Evolutionary conservation across 768 basidiomycete genomes (phyloP).

Genomic region (Lactifluus rugatus): DNA sequence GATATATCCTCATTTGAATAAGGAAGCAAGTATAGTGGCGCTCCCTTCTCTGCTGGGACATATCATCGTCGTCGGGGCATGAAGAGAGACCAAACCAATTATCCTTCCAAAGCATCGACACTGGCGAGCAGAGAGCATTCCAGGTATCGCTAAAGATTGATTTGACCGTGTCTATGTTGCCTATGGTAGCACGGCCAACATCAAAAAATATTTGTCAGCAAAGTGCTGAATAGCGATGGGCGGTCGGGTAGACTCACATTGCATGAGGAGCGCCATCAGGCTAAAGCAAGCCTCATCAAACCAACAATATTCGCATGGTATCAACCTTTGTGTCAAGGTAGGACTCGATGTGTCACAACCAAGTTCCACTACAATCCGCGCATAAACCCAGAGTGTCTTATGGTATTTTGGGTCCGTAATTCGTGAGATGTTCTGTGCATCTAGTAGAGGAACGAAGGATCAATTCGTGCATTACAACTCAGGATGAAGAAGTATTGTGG

Average conservation of each 20-base stretch:
- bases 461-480: no score
- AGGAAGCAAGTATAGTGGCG: neutral
- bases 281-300: slow-evolving; percentile 3
- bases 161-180: neutral
- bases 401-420: neutral
- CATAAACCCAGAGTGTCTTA: neutral
- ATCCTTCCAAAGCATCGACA: no score
- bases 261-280: slow-evolving; percentile 1
- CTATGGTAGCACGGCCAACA: neutral
- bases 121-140: neutral
- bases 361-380: neutral
- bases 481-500: neutral
- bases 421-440: neutral
- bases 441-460: neutral
- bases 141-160: slow-evolving; percentile 3
- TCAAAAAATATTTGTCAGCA: neutral
- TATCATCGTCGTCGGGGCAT: no score
- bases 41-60: neutral
- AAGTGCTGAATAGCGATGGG: no score
- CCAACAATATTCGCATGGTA: neutral
- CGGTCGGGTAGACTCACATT: neutral
- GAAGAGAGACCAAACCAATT: no score
- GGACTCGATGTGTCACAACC: neutral
- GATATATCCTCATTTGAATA: no score
- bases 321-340: neutral